Percentiles rank a stretch among this genome's conserved stretches.
Conservation (phyloP, 768 basidiomycete species). For the Xerocomellus intermedius region DNA sequence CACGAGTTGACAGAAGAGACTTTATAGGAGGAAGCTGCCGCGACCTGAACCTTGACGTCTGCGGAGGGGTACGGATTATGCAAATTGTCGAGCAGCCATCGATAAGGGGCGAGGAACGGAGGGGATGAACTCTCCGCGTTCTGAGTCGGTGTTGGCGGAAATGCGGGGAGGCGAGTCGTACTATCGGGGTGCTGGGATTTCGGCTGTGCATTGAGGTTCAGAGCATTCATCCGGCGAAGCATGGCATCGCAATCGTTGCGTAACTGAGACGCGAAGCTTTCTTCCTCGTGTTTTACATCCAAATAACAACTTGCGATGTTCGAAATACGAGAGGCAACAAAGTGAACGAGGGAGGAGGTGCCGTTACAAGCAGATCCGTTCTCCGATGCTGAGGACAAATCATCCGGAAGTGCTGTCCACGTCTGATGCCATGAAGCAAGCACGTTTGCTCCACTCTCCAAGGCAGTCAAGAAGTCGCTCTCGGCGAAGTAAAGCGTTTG, state of each 20-base stretch:
- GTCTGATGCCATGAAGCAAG: constrained; percentile 1
- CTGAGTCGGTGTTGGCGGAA: background rate
- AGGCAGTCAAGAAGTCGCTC: background rate
- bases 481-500: background rate
- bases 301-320: constrained; percentile 6
- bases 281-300: background rate
- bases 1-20: constrained; percentile 39
- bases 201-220: background rate
- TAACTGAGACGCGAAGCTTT: background rate
- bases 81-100: constrained; percentile 46
- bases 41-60: constrained; percentile 22
- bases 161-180: no score
- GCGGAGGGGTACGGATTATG: constrained; percentile 52
- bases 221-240: background rate
- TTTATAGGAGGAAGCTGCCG: constrained; percentile 23
- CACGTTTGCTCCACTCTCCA: background rate
- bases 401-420: background rate
- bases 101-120: constrained; percentile 17
- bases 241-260: constrained; percentile 7
- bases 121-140: background rate
- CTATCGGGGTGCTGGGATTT: background rate
- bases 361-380: background rate
- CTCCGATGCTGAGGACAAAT: background rate
- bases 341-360: background rate
- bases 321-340: constrained; percentile 1